These are phyloP conservation scores for Fusarium palustre DNA, from an alignment of 2,329 filamentous ascomycete genomes.

Conservation along the genomic window DNA sequence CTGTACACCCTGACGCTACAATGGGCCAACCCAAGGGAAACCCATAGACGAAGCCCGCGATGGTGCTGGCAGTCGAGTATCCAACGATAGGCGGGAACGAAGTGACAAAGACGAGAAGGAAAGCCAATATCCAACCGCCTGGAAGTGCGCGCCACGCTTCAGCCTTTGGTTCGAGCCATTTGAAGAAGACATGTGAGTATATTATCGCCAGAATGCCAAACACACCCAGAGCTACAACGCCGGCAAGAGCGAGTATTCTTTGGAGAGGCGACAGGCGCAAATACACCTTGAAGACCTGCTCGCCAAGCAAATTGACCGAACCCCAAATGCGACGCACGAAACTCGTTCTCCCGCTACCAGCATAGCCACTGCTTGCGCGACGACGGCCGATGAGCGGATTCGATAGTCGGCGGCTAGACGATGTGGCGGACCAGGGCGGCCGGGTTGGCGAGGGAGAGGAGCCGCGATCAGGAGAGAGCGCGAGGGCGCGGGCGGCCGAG, in stretches of 20 bases:
- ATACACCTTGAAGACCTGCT: slow-evolving; percentile 62
- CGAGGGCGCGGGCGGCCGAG: slow-evolving; percentile 62
- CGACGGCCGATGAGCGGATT: slow-evolving; percentile 53
- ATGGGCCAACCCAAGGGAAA: slow-evolving; percentile 81
- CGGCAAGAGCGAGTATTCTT: slow-evolving; percentile 67
- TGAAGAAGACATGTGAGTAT: slow-evolving; percentile 84
- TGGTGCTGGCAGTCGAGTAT: slow-evolving; percentile 77
- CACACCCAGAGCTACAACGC: slow-evolving; percentile 62
- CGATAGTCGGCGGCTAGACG: slow-evolving; percentile 55
- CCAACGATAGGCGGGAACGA: slow-evolving; percentile 90
- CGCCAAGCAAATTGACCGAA: slow-evolving; percentile 58
- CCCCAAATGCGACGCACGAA: slow-evolving; percentile 50
- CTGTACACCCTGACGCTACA: slow-evolving; percentile 80
- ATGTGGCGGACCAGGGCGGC: slow-evolving; percentile 43
- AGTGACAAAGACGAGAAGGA: slow-evolving; percentile 78
- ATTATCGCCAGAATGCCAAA: slow-evolving; percentile 76
- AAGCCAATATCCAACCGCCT: slow-evolving; percentile 81
- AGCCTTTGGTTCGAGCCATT: slow-evolving; percentile 77
- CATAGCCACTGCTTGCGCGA: slow-evolving; percentile 30
- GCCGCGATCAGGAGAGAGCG: slow-evolving; percentile 54
- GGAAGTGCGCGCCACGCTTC: slow-evolving; percentile 79
- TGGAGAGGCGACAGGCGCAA: slow-evolving; percentile 70
- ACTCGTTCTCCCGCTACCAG: slow-evolving; percentile 36
- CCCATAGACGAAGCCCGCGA: slow-evolving; percentile 67
- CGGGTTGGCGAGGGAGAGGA: slow-evolving; percentile 50